phyloP scores from a whole-genome alignment of 2,329 filamentous ascomycete genomes.

The Delphinella strobiligena region DNA sequence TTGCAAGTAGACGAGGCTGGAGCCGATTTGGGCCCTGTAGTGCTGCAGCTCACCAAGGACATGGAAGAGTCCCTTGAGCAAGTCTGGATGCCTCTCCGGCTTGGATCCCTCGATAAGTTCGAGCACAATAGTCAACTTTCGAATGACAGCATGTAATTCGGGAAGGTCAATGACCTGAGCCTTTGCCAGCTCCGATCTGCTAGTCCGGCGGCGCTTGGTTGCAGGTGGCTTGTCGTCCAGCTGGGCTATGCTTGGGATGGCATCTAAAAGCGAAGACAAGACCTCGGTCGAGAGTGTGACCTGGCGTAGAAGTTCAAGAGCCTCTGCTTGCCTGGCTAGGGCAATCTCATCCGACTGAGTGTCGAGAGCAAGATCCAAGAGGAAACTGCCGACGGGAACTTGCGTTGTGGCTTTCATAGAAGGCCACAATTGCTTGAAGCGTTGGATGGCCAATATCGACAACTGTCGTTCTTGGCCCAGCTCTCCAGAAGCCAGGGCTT shows the following conservation, averaged over 20 bases:
- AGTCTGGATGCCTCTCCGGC: conserved; percentile 60
- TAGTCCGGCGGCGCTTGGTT: conserved; percentile 69
- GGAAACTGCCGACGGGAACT: conserved; percentile 45
- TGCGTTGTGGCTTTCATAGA: conserved; percentile 54
- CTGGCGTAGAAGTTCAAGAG: conserved; percentile 59
- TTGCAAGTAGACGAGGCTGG: conserved; percentile 83
- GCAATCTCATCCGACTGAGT: conserved; percentile 20
- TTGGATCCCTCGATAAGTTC: conserved; percentile 76
- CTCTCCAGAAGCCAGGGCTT: conserved; percentile 36
- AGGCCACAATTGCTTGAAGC: conserved; percentile 61
- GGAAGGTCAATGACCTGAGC: conserved; percentile 50
- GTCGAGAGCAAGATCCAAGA: conserved; percentile 50
- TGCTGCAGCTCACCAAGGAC: conserved; percentile 79
- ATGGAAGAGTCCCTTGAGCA: conserved; percentile 71
- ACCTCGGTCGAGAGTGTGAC: conserved; percentile 63
- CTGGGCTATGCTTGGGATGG: conserved; percentile 60
- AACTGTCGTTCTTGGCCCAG: conserved; percentile 37
- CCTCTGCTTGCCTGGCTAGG: conserved; percentile 38
- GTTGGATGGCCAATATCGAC: conserved; percentile 52
- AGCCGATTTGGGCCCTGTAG: conserved; percentile 67
- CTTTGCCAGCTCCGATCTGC: conserved; percentile 55
- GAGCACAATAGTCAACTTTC: conserved; percentile 72
- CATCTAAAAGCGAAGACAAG: conserved; percentile 59
- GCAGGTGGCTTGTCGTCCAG: conserved; percentile 60
- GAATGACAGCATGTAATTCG: conserved; percentile 56